Conservation (phyloP, 306 rosid species). For the Glycine latifolia region DNA sequence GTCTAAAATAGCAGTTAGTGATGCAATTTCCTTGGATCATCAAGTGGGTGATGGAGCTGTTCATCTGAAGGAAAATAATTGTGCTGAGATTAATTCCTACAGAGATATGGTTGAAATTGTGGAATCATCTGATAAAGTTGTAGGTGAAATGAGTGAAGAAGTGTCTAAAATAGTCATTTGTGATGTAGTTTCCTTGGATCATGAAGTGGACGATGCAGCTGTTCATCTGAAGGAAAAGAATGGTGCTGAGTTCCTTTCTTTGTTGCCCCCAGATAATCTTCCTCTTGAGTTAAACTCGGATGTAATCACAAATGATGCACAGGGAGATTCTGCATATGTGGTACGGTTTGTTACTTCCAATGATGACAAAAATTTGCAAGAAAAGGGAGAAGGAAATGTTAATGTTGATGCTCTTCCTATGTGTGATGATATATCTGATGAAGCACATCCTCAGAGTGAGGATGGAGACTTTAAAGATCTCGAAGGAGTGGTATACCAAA, state of each 20-base stretch:
- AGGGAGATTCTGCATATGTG: conserved; percentile 47
- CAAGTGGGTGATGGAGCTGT: conserved; percentile 38
- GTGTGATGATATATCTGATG: conserved; percentile 36
- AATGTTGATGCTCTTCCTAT: conserved; percentile 48
- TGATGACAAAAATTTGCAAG: conserved; percentile 45
- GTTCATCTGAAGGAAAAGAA: conserved; percentile 47
- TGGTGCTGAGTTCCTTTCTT: conserved; percentile 44
- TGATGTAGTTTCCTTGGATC: conserved; percentile 45
- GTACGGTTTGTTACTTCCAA: conserved; percentile 37
- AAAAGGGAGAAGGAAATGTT: conserved; percentile 52
- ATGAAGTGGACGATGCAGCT: conserved; percentile 44
- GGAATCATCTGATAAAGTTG: conserved; percentile 45
- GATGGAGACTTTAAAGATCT: conserved; percentile 56
- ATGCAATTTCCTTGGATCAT: conserved; percentile 44
- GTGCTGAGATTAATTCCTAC: conserved; percentile 40
- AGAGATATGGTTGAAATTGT: conserved; percentile 27
- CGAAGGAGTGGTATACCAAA: conserved; percentile 40
- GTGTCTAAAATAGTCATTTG: conserved; percentile 48
- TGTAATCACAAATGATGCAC: conserved; percentile 43
- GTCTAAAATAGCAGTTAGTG: conserved; percentile 49
- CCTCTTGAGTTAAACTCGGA: conserved; percentile 49
- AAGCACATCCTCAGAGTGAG: conserved; percentile 50
- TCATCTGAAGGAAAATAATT: conserved; percentile 44
- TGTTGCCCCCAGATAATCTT: conserved; percentile 43
- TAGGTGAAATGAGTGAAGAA: conserved; percentile 42